Evolutionary conservation across 2,329 filamentous ascomycete genomes (phyloP).

Genomic region (Clathrospora elynae): DNA sequence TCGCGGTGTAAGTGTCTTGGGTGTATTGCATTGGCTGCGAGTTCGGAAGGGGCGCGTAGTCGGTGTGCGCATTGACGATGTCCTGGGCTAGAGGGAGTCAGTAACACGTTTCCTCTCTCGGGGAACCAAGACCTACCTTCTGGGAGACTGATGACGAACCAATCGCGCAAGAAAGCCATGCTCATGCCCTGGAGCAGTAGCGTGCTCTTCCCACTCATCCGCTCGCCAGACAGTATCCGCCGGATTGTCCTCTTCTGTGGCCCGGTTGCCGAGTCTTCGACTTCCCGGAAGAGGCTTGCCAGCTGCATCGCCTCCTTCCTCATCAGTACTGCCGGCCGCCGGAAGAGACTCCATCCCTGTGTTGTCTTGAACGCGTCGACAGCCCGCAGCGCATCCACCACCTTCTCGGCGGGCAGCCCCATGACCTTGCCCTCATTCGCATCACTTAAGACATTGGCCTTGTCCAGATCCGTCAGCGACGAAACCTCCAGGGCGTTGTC

Average conservation of each 20-base stretch:
- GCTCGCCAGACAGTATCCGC: conserved; percentile 73
- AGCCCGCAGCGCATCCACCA: conserved; percentile 81
- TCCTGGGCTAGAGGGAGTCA: conserved; percentile 69
- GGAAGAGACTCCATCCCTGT: conserved; percentile 87
- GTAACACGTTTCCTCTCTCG: conserved; percentile 5
- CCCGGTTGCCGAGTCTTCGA: conserved; percentile 62
- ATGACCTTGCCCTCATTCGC: conserved; percentile 68
- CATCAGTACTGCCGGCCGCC: conserved; percentile 77
- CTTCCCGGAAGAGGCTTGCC: conserved; percentile 53
- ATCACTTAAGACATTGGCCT: conserved; percentile 51
- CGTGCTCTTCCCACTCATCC: conserved; percentile 83
- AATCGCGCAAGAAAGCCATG: conserved; percentile 79
- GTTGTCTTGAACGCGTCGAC: conserved; percentile 88
- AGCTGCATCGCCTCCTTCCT: conserved; percentile 78
- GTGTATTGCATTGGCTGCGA: conserved; percentile 64
- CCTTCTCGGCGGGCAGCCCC: conserved; percentile 67
- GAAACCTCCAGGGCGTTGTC: conserved; percentile 83
- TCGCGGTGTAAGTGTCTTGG: conserved; percentile 77
- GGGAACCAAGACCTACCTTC: conserved; percentile 67
- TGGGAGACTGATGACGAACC: conserved; percentile 87
- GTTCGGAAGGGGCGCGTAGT: conserved; percentile 73
- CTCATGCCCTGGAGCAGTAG: conserved; percentile 82
- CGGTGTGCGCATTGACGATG: conserved; percentile 76
- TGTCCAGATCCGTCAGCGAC: conserved; percentile 68
- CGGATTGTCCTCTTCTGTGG: conserved; percentile 61